Conservation (phyloP, 345 rosid genomes). For the Gossypium raimondii region DNA sequence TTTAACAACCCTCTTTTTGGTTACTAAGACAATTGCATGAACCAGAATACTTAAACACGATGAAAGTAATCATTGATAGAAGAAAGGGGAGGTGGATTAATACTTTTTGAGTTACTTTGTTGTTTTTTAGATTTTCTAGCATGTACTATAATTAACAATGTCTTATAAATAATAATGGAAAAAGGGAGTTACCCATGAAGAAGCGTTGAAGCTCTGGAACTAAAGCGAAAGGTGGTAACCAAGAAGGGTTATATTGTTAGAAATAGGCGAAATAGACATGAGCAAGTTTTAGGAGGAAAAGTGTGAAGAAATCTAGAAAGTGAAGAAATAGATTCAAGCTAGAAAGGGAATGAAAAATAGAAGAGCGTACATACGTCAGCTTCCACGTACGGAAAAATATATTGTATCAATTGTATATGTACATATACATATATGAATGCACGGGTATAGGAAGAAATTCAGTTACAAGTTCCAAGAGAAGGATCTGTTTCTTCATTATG, state of each 20-base stretch:
- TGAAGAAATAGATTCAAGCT: neutral
- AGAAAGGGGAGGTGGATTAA: no score
- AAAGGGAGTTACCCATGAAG: neutral
- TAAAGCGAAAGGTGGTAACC: neutral
- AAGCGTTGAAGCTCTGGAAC: neutral
- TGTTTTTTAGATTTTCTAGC: no score
- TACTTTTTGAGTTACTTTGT: no score
- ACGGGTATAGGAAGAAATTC: neutral
- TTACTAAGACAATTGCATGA: no score
- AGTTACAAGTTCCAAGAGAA: neutral
- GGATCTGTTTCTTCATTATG: neutral
- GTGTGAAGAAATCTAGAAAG: neutral
- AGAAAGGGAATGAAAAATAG: neutral
- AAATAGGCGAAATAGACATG: no score
- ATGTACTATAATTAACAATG: neutral
- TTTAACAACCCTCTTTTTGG: neutral
- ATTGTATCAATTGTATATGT: neutral
- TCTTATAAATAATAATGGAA: neutral
- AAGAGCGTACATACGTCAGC: neutral
- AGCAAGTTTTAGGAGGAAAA: neutral
- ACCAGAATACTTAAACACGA: no score
- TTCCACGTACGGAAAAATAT: neutral
- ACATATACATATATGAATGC: no score
- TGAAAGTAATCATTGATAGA: no score
- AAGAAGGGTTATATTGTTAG: neutral